These are phyloP conservation scores for Talaromyces sp. DNA, from an alignment of 2,329 filamentous ascomycete species.

Conservation along the genomic window DNA sequence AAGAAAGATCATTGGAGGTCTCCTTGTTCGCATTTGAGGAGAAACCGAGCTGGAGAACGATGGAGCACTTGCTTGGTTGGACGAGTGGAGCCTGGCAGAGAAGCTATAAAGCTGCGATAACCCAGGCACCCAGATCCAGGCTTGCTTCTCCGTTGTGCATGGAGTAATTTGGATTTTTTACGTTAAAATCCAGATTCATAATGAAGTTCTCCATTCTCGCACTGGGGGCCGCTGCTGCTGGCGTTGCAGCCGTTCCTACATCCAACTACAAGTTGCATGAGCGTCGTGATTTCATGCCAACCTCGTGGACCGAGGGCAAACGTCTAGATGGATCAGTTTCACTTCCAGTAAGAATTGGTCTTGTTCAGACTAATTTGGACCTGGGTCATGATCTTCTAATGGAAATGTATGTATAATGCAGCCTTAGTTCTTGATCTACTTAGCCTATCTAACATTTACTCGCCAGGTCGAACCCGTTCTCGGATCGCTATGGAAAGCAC, in stretches of 20 bases:
- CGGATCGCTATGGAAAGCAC: constrained; percentile 39
- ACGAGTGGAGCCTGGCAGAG: not conserved
- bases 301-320: constrained; percentile 30
- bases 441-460: not conserved
- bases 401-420: constrained; percentile 30
- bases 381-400: constrained; percentile 34
- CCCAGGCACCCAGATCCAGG: not conserved
- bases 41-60: not conserved
- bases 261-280: constrained; percentile 34
- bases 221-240: constrained; percentile 20
- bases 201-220: constrained; percentile 31
- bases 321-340: constrained; percentile 23
- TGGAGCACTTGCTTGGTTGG: not conserved
- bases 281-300: constrained; percentile 31
- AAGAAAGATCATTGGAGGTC: not conserved
- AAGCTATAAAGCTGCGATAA: constrained; percentile 2
- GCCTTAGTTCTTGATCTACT: not conserved
- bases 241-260: constrained; percentile 26
- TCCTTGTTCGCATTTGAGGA: not conserved
- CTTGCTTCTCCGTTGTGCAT: not conserved
- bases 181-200: constrained; percentile 2
- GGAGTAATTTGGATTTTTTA: not conserved
- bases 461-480: constrained; percentile 40
- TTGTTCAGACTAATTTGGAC: constrained; percentile 33
- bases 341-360: constrained; percentile 31